Base-by-base conservation (phyloP, 495 filamentous ascomycete species). In the Penicillium parvum region DNA sequence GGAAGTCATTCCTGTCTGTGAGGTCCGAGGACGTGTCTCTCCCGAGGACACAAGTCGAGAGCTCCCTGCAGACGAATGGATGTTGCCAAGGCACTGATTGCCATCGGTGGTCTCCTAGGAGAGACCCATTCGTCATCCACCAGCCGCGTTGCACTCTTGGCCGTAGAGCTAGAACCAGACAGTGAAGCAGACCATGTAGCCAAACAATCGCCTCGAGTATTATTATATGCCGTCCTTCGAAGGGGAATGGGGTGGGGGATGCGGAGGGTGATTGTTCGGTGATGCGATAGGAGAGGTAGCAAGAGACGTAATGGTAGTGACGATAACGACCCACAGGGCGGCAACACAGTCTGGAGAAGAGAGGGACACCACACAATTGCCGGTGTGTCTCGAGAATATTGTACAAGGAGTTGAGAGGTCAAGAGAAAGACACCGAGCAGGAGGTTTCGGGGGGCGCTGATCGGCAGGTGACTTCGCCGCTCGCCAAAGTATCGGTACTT, bases 81-180 rank as follows among this genome's bases (percentile, higher is more conserved):
- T 52, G 58, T 55, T 50, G 55, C 62, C 58, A 62, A 69, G 65
- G 61, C 65, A 58, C 56, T 52, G 52, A 53, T 60, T 63, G 64
- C 64, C 68, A 69, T 71, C 58, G 60, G 64, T 60, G 41, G 58
- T 64, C 60, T 58, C 57, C 49, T 61, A 68, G 41, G 48, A 54
- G 58, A 66, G 57, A 63, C 54, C 58, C 69, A 69, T 69, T 62
- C 67, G 69, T 65, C 58, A 70, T 69, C 37, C 58, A 62, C 61
- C 45, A 32, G 40, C 38, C 47, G 53, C 49, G 55, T 69, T 56
- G 60, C 67, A 67, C 64, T 58, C 61, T 58, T 63, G 54, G 58
- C 52, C 56, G 59, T 52, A 42, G 20, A 32, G 29, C 34, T 43
- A 29, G 30, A 33, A 29, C 21, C 7, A 37, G 20, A 29, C 32